Conservation (phyloP, 2,329 filamentous ascomycete species). For the Monosporascus cannonballus region DNA sequence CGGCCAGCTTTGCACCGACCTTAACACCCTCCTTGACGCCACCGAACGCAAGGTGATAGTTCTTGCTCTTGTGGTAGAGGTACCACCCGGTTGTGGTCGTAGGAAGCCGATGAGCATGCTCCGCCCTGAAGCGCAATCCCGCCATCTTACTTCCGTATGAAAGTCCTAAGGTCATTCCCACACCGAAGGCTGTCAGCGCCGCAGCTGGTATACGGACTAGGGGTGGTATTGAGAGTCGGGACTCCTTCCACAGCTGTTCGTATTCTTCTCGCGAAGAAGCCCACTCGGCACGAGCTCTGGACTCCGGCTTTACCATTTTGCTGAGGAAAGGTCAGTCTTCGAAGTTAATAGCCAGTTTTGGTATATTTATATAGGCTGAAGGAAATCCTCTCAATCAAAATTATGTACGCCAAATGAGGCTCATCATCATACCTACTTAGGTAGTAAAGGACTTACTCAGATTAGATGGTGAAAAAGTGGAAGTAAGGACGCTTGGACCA, state of each 20-base stretch:
- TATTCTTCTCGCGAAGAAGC: constrained; percentile 24
- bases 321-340: background rate
- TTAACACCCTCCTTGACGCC: constrained; percentile 72
- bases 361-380: too few species aligned
- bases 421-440: too few species aligned
- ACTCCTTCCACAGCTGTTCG: constrained; percentile 29
- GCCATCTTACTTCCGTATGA: constrained; percentile 67
- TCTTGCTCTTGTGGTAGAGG: constrained; percentile 97
- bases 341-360: background rate
- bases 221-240: constrained; percentile 57
- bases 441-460: too few species aligned
- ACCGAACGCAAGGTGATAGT: constrained; percentile 76
- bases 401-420: too few species aligned
- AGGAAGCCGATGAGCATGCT: constrained; percentile 92
- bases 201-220: constrained; percentile 61
- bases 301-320: constrained; percentile 11
- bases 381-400: too few species aligned
- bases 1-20: constrained; percentile 63
- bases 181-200: constrained; percentile 54
- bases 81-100: constrained; percentile 84
- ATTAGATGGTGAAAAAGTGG: too few species aligned
- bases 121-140: constrained; percentile 81
- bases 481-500: constrained; percentile 2
- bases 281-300: constrained; percentile 6
- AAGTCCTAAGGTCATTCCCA: constrained; percentile 66